These are phyloP conservation scores for Echinosophora koreensis DNA, from an alignment of 306 rosid genomes.

Conservation along the genomic window DNA sequence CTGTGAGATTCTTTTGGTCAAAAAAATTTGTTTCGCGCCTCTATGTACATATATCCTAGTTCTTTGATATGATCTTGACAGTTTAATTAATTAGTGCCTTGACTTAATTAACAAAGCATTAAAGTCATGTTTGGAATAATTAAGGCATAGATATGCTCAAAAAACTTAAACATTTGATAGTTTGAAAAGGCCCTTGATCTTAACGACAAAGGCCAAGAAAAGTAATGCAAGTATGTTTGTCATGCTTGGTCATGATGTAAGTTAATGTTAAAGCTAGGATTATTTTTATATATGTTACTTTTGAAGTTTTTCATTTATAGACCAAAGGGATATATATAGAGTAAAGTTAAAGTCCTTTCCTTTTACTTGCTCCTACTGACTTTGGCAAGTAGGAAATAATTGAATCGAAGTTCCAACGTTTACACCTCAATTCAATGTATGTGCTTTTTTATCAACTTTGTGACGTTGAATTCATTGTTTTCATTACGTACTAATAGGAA, in stretches of 20 bases:
- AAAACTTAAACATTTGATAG: background rate
- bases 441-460: conserved; percentile 35
- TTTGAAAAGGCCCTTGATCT: conserved; percentile 7
- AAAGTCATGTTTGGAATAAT: background rate
- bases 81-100: background rate
- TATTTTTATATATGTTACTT: no score
- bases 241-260: no score
- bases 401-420: conserved; percentile 4
- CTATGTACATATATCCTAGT: background rate
- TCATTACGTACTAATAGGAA: conserved; percentile 13
- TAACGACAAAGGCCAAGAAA: background rate
- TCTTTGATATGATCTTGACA: conserved; percentile 22
- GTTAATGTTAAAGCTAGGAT: no score
- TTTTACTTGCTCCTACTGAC: conserved; percentile 12
- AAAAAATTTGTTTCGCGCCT: background rate
- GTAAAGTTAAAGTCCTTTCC: conserved; percentile 32
- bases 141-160: background rate
- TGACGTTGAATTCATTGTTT: conserved; percentile 37
- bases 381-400: conserved; percentile 12
- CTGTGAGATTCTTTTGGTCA: conserved; percentile 3
- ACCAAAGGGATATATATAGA: background rate
- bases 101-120: conserved; percentile 33
- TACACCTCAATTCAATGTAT: conserved; percentile 45
- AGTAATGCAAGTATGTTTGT: no score
- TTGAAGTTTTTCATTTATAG: no score